Evolutionary conservation across 805 yeast genomes (phyloP), one percentile per base, ranked within the genome.

Genomic region (Starmerella potacharoeniae): DNA sequence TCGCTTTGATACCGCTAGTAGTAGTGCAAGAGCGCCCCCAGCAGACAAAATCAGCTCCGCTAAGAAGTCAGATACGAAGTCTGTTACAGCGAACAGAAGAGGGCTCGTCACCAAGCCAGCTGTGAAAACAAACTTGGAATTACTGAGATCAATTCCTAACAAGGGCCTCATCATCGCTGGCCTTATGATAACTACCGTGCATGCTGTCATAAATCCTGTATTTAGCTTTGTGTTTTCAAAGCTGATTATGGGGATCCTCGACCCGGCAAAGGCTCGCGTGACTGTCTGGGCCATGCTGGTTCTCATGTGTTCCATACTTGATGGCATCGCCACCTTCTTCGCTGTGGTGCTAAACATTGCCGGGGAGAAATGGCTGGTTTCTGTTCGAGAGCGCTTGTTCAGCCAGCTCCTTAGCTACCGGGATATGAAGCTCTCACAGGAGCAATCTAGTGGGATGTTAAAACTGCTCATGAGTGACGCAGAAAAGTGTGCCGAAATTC

Each of bases 141-240:
- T 57, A 2, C 29, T 51, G 17, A 11, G 29, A 17, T 44, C 55
- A 5, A 36, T 62, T 5, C 62, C 63, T 6, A 37, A 55, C 45
- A 68, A 66, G 37, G 14, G 31, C 9, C 31, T 58, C 5, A 49
- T 80, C 0, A 11, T 66, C 0, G 0, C 76, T 0, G 97, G 96
- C 0, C 53, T 85, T 0, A 0, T 76, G 0, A 60, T 76, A 5
- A 73, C 89, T 0, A 58, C 82, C 0, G 48, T 77, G 0, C 80
- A 82, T 56, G 90, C 95, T 10, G 76, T 76, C 0, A 68, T 79
- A 0, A 82, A 80, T 56, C 97, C 97, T 0, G 69, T 86, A 0
- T 88, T 93, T 59, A 85, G 96, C 0, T 89, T 69, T 65, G 77
- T 84, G 31, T 80, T 90, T 58, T 79, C 97, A 1, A 80, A 81